phyloP scores from a whole-genome alignment of 164 flowering plant genomes.

The Umbilicus rupestris region DNA sequence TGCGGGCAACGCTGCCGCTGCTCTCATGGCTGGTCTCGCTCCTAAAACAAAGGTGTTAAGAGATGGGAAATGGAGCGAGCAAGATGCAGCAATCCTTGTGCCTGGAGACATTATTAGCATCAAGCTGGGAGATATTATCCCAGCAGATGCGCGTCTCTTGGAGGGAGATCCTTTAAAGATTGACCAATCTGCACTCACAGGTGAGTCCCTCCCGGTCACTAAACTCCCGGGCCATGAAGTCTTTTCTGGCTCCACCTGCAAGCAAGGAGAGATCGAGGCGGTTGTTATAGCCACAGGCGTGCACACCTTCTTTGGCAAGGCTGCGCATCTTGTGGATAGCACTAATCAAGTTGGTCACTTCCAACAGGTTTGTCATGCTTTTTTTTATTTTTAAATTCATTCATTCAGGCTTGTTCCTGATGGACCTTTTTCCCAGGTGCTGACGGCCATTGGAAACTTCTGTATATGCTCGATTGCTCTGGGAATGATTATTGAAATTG shows the following conservation, averaged over 20 bases:
- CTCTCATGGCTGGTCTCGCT: conserved; percentile 90
- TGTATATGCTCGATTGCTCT: conserved; percentile 75
- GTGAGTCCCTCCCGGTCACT: conserved; percentile 73
- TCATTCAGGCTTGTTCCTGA: no score
- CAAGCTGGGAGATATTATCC: conserved; percentile 77
- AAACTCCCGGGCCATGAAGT: conserved; percentile 58
- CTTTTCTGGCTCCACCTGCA: conserved; percentile 90
- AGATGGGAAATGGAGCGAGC: conserved; percentile 67
- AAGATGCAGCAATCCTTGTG: conserved; percentile 69
- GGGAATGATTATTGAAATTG: conserved; percentile 65
- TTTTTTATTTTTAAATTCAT: no score
- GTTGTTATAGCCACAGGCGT: conserved; percentile 87
- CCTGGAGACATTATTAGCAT: conserved; percentile 81
- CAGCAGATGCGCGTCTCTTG: conserved; percentile 82
- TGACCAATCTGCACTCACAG: conserved; percentile 81
- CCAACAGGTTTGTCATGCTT: conserved; percentile 47
- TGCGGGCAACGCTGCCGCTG: conserved; percentile 89
- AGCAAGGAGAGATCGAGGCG: conserved; percentile 91
- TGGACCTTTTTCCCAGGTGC: conserved; percentile 31
- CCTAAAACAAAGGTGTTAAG: conserved; percentile 84
- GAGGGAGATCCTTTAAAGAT: conserved; percentile 90
- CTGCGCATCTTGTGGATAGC: conserved; percentile 84
- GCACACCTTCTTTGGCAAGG: conserved; percentile 87
- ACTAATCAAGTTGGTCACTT: conserved; percentile 85
- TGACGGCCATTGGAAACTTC: conserved; percentile 88